Evolutionary conservation across 2,329 filamentous ascomycete species (phyloP), one percentile per base, ranked within the genome.

Genomic region (Cercospora beticola): DNA sequence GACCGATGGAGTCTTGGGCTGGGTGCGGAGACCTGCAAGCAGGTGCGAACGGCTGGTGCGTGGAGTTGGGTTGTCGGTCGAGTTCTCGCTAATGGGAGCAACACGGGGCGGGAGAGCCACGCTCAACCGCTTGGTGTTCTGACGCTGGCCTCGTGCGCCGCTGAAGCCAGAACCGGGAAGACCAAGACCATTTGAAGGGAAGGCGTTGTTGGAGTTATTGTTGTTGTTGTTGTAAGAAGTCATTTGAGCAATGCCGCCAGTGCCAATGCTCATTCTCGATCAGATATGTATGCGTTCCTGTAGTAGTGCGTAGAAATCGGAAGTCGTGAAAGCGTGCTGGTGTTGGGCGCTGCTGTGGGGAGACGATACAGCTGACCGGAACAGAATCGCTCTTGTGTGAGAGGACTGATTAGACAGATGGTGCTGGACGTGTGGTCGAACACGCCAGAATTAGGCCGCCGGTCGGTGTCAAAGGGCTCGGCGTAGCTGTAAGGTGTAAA

Each of bases 181-280:
- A 78, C 89, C 88, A 76, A 97, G 86, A 76, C 88, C 90, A 79
- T 87, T 85, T 81, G 90, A 86, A 80, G 87, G 83, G 81, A 92
- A 92, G 65, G 72, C 73, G 70, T 75, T 76, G 30, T 64, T 64
- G 49, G 54, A 18, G 54, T 52, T 23, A 52, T 46, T 62, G 65
- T 74, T 77, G 78, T 74, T 77, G 78, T 70, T 72, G 79, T 72
- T 72, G 86, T 90, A 92, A 86, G 93, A 94, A 85, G 93, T 92
- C 94, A 98, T 98, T 88, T 96, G 93, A 95, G 93, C 91, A 86
- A 97, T 92, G 95, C 93, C 93, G 88, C 94, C 94, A 88, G 94
- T 90, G 94, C 97, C 91, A 90, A 96, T 90, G 82, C 84, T 86
- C 84, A 83, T 77, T 64, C 23, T 64, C 21, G 26, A 21, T 54